phyloP scores from a whole-genome alignment of 495 filamentous ascomycete species.

The Penicillium cataractarum region DNA sequence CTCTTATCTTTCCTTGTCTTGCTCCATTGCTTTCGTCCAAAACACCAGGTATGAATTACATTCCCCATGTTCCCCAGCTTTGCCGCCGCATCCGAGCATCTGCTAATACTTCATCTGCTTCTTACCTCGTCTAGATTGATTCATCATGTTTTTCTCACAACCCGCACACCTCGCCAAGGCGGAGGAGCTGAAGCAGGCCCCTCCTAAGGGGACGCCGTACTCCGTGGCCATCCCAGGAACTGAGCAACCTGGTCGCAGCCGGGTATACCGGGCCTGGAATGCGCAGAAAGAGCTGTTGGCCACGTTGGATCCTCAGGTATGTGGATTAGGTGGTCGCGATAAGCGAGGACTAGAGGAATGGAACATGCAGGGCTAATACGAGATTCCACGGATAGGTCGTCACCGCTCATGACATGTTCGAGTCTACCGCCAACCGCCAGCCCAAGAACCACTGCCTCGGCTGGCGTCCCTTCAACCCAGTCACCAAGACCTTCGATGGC shows the following conservation, averaged over 20 bases:
- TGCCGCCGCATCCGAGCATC: slow-evolving; percentile 5
- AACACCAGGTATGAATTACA: background rate
- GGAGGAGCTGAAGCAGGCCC: slow-evolving; percentile 43
- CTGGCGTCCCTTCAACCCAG: slow-evolving; percentile 75
- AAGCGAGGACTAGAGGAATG: background rate
- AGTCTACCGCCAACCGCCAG: slow-evolving; percentile 63
- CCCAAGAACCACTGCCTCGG: slow-evolving; percentile 73
- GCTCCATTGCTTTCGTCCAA: slow-evolving; percentile 1
- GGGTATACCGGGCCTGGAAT: slow-evolving; percentile 83
- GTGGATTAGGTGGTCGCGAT: background rate
- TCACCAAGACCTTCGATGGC: slow-evolving; percentile 72
- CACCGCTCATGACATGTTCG: slow-evolving; percentile 83
- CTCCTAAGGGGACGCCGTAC: slow-evolving; percentile 51
- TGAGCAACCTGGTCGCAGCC: slow-evolving; percentile 69
- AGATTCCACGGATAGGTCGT: slow-evolving; percentile 43
- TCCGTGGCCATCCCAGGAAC: slow-evolving; percentile 72
- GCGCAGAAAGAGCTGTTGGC: slow-evolving; percentile 70
- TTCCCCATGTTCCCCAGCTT: background rate
- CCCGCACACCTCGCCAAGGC: slow-evolving; percentile 47
- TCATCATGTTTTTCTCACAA: slow-evolving; percentile 48
- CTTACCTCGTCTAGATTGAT: slow-evolving; percentile 1
- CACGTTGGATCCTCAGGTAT: slow-evolving; percentile 73
- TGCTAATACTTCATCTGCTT: slow-evolving; percentile 11
- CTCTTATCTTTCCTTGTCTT: slow-evolving; percentile 16
- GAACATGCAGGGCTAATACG: background rate